phyloP scores from a whole-genome alignment of 306 rosid species.

The Abrus pulchellus region DNA sequence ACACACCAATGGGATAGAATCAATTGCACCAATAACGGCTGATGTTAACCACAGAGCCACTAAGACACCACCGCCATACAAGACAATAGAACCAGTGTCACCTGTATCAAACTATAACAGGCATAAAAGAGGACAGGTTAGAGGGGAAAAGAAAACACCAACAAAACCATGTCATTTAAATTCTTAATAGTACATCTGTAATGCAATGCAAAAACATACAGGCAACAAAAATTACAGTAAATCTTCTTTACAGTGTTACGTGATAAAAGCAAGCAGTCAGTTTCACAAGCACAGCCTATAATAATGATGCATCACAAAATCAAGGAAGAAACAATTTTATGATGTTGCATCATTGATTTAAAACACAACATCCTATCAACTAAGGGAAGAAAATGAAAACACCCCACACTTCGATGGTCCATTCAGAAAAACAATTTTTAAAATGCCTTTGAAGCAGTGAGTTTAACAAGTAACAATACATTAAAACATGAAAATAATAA shows the following conservation, averaged over 20 bases:
- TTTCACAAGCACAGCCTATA: neutral
- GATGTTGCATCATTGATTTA: neutral
- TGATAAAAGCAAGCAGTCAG: neutral
- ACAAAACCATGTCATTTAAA: neutral
- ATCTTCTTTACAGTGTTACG: neutral
- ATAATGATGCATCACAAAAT: neutral
- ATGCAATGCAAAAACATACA: neutral
- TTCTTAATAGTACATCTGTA: neutral
- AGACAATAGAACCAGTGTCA: slow-evolving; percentile 51
- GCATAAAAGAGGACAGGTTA: neutral
- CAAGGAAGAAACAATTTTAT: neutral
- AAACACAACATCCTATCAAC: neutral
- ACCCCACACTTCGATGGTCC: neutral
- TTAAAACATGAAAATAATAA: neutral
- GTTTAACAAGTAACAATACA: neutral
- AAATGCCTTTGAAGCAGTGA: neutral
- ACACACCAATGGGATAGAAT: slow-evolving; percentile 87
- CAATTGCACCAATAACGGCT: slow-evolving; percentile 80
- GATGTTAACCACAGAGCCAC: slow-evolving; percentile 74
- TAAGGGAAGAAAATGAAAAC: neutral
- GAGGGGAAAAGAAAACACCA: neutral
- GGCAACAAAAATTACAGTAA: neutral
- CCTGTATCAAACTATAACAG: slow-evolving; percentile 64
- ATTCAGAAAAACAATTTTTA: neutral
- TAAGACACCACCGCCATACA: slow-evolving; percentile 67